Percentiles rank a stretch among this genome's conserved stretches.
These are phyloP conservation scores for Stropharia rugosoannulata DNA, from an alignment of 768 basidiomycete species.

Conservation along the genomic window DNA sequence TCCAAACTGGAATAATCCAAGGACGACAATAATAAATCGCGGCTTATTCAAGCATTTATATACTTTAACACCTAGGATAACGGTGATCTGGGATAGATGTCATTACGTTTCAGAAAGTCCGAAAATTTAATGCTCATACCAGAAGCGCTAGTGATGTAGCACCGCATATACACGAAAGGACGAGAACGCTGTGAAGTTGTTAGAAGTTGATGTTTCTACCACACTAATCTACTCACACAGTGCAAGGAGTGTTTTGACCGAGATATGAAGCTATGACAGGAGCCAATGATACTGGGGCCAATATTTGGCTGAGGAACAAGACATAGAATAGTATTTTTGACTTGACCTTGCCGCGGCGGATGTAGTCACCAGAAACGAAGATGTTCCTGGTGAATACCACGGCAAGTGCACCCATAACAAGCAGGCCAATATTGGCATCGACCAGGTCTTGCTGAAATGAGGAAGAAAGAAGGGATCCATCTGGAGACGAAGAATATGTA, in stretches of 20 bases:
- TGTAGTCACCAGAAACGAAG: slow-evolving; percentile 46
- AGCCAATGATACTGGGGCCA: slow-evolving; percentile 44
- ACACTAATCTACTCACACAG: slow-evolving; percentile 35
- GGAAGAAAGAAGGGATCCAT: slow-evolving; percentile 60
- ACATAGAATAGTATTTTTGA: slow-evolving; percentile 59
- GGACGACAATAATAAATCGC: slow-evolving; percentile 44
- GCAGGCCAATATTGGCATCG: slow-evolving; percentile 39
- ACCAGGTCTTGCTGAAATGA: slow-evolving; percentile 43
- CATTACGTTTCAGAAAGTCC: not conserved
- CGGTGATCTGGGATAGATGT: slow-evolving; percentile 44
- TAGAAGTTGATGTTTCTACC: not conserved
- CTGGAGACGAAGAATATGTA: slow-evolving; percentile 41
- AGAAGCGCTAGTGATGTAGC: slow-evolving; percentile 39
- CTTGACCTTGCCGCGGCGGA: slow-evolving; percentile 54
- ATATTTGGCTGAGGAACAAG: slow-evolving; percentile 52
- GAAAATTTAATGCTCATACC: slow-evolving; percentile 22
- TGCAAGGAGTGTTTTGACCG: slow-evolving; percentile 38
- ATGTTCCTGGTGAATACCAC: slow-evolving; percentile 56
- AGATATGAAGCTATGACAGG: slow-evolving; percentile 49
- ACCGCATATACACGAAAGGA: slow-evolving; percentile 33
- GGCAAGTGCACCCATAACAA: slow-evolving; percentile 48
- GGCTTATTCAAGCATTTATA: slow-evolving; percentile 64
- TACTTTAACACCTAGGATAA: slow-evolving; percentile 64
- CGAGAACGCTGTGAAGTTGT: slow-evolving; percentile 30
- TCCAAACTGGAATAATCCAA: slow-evolving; percentile 41